Percentiles rank a stretch among this genome's conserved stretches.
Evolutionary conservation across 805 yeast genomes (phyloP).

Genomic region (Hemisphaericaspora nanyangensis): DNA sequence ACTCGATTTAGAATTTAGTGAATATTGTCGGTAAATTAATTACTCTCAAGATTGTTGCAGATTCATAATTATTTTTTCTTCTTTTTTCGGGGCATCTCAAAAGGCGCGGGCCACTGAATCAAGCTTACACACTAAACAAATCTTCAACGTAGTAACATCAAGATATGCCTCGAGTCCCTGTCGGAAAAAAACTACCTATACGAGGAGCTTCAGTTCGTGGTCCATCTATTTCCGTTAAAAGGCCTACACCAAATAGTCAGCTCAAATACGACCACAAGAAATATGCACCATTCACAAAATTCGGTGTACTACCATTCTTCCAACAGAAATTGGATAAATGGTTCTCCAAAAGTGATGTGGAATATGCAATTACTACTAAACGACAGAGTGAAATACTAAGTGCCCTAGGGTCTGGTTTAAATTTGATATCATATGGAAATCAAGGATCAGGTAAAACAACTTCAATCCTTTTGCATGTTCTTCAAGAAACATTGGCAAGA

Average conservation of each 20-base stretch:
- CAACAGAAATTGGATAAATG: constrained; percentile 16
- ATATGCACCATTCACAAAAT: constrained; percentile 12
- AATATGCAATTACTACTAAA: constrained; percentile 15
- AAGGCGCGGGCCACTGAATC: too few species aligned
- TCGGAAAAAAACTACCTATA: too few species aligned
- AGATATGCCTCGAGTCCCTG: too few species aligned
- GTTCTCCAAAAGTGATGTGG: constrained; percentile 5
- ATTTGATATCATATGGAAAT: constrained; percentile 13
- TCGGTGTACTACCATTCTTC: constrained; percentile 21
- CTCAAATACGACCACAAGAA: neutral
- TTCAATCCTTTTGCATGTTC: constrained; percentile 14
- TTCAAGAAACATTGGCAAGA: constrained; percentile 16
- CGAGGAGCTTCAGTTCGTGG: too few species aligned
- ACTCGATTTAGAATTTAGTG: constrained; percentile 49
- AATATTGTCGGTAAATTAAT: too few species aligned
- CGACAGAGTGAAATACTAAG: constrained; percentile 19
- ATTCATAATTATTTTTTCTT: neutral
- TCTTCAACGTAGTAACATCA: too few species aligned
- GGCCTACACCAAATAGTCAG: too few species aligned
- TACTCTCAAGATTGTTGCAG: too few species aligned
- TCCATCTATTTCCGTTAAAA: too few species aligned
- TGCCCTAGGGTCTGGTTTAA: constrained; percentile 14
- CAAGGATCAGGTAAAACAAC: constrained; percentile 19
- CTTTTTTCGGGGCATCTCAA: neutral
- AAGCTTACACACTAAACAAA: too few species aligned